Percentiles rank a stretch among this genome's conserved stretches.
Conservation (phyloP, 371 early-diverging fungal genomes). For the Mortierella sp. region DNA sequence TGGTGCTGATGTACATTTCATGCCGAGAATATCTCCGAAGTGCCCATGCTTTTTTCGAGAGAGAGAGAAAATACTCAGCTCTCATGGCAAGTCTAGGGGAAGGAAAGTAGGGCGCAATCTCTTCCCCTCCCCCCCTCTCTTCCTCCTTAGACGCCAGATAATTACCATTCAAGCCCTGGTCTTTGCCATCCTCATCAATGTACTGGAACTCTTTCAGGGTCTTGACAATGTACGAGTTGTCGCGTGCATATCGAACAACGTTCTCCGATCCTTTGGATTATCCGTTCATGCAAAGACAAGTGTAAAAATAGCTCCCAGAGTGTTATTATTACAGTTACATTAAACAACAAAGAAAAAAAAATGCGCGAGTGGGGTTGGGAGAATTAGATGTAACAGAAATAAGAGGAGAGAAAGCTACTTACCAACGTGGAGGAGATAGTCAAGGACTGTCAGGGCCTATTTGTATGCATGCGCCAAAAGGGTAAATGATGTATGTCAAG, state of each 20-base stretch:
- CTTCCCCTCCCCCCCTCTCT: background rate
- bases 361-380: too few relatives aligned
- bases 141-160: background rate
- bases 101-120: too few relatives aligned
- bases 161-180: constrained; percentile 84
- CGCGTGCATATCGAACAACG: constrained; percentile 84
- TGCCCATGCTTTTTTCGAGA: too few relatives aligned
- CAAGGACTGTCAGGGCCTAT: constrained; percentile 59
- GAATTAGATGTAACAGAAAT: too few relatives aligned
- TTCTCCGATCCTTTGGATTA: constrained; percentile 82
- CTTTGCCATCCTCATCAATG: constrained; percentile 88
- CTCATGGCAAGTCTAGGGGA: too few relatives aligned
- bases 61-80: too few relatives aligned
- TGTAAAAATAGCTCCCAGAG: too few relatives aligned
- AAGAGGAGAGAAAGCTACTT: background rate
- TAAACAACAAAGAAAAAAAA: too few relatives aligned
- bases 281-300: too few relatives aligned
- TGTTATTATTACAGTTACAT: too few relatives aligned
- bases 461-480: background rate
- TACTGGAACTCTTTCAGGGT: constrained; percentile 94
- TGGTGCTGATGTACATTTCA: background rate
- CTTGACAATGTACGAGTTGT: constrained; percentile 89
- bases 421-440: constrained; percentile 5
- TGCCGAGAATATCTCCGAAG: background rate
- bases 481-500: background rate